Evolutionary conservation across 257 asterid species (phyloP), one percentile per base, ranked within the genome.

Genomic region (Solanum habrochaites): DNA sequence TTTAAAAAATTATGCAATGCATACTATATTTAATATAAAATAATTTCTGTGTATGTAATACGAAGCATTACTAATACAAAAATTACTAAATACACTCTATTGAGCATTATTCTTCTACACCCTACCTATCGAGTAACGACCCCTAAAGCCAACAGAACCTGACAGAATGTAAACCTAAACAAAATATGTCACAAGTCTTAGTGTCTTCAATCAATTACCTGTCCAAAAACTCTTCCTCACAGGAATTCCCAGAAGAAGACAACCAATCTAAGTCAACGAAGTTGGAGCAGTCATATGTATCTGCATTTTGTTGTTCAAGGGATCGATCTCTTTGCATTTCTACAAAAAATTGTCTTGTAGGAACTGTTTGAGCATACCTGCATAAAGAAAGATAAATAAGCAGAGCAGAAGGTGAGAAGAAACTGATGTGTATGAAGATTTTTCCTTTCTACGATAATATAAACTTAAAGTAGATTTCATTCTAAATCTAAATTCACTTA

Each of bases 181-280:
- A 29, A 52, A 27, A 84, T 16, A 85, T 73, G 62, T 8, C 81
- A 69, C 2, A 67, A 85, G 85, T 80, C 82, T 69, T 23, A 39
- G 43, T 11, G 60, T 27, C 83, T 5, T 85, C 82, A 73, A 85
- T 86, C 90, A 69, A 86, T 85, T 92, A 96, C 99, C 99, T 96
- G 87, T 95, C 98, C 83, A 96, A 89, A 83, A 92, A 88, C 92
- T 95, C 98, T 90, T 95, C 98, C 87, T 96, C 98, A 37, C 97
- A 95, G 71, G 98, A 96, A 92, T 94, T 95, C 89, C 96, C 98
- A 83, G 98, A 93, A 60, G 99, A 96, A 85, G 99, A 96, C 73
- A 96, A 92, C 99, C 98, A 94, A 90, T 95, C 99, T 83, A 96
- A 89, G 93, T 96, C 98, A 75, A 96, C 95, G 90, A 96, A 96